Evolutionary conservation across 2,329 filamentous ascomycete genomes (phyloP), one percentile per base, ranked within the genome.

Genomic region (Fusarium equiseti): DNA sequence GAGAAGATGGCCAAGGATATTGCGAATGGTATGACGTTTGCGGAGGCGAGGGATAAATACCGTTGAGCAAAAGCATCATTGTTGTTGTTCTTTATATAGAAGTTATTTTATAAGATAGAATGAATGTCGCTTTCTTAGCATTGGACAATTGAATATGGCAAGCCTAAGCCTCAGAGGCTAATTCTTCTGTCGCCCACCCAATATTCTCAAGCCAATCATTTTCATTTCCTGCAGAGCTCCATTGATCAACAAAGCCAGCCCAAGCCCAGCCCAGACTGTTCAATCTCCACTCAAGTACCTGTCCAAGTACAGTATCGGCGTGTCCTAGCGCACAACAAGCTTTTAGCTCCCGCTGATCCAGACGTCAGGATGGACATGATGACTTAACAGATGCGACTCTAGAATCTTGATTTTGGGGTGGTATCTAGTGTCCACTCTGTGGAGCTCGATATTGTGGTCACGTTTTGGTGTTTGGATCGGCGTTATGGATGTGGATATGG

Each of bases 1-100:
- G 61, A 73, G 11, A 72, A 70, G 10, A 60, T 61, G 53, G 53
- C 43, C 1, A 18, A 22, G 1, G 58, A 61, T 18, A 61, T 61
- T 6, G 27, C 58, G 3, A 26, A 61, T 2, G 58, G 53, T 2
- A 59, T 48, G 18, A 61, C 43, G 0, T 61, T 61, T 6, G 6
- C 42, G 0, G 58, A 9, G 6, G 58, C 58, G 0, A 61, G 35
- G 1, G 8, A 27, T 10, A 27, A 59, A 2, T 26, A 61, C 8
- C 53, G 53, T 11, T n/a, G 16, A 6, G 6, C 5, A n/a, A 38
- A 13, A 38, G 3, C 2, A 9, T 10, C 32, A 38, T 5, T 38
- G 5, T 38, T 18, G 16, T 35, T 5, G 16, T 18, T 5, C 18
- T 38, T 38, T 9, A 16, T 38, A n/a, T 38, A n/a, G 35, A 38